A percentile compares a stretch with the other conserved stretches of the same genome.
These are phyloP conservation scores for Phialocephala subalpina DNA, from an alignment of 2,329 filamentous ascomycete species.

Conservation along the genomic window DNA sequence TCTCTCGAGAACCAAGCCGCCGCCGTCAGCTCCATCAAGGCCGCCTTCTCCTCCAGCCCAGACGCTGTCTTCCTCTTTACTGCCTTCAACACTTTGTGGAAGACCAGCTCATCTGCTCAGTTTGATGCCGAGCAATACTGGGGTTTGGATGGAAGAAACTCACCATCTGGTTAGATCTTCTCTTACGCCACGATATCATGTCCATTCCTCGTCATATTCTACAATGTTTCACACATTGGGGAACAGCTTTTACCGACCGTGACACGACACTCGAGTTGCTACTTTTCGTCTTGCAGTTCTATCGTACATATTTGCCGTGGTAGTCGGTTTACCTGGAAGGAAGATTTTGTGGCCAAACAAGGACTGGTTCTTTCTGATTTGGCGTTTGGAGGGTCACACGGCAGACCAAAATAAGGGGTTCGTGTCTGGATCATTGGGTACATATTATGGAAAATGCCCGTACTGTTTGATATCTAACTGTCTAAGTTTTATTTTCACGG, in stretches of 20 bases:
- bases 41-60: slow-evolving; percentile 59
- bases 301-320: slow-evolving; percentile 15
- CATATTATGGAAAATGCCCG: slow-evolving; percentile 25
- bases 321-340: neutral
- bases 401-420: slow-evolving; percentile 17
- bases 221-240: neutral
- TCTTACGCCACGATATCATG: neutral
- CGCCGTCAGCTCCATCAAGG: slow-evolving; percentile 72
- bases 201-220: neutral
- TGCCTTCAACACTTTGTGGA: slow-evolving; percentile 84
- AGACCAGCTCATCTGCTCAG: slow-evolving; percentile 66
- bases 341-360: slow-evolving; percentile 1
- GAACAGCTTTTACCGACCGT: neutral
- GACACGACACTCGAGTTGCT: neutral
- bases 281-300: slow-evolving; percentile 3
- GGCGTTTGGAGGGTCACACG: slow-evolving; percentile 22
- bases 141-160: slow-evolving; percentile 61
- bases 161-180: slow-evolving; percentile 37
- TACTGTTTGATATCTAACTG: slow-evolving; percentile 28
- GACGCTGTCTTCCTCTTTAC: slow-evolving; percentile 75
- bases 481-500: slow-evolving; percentile 16
- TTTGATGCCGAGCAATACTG: slow-evolving; percentile 80
- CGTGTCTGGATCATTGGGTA: slow-evolving; percentile 18
- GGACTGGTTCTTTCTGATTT: slow-evolving; percentile 14
- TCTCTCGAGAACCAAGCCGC: slow-evolving; percentile 69